Percentiles rank a stretch among this genome's conserved stretches.
phyloP scores from a whole-genome alignment of 768 basidiomycete genomes.

The Phanerochaete sordida region DNA sequence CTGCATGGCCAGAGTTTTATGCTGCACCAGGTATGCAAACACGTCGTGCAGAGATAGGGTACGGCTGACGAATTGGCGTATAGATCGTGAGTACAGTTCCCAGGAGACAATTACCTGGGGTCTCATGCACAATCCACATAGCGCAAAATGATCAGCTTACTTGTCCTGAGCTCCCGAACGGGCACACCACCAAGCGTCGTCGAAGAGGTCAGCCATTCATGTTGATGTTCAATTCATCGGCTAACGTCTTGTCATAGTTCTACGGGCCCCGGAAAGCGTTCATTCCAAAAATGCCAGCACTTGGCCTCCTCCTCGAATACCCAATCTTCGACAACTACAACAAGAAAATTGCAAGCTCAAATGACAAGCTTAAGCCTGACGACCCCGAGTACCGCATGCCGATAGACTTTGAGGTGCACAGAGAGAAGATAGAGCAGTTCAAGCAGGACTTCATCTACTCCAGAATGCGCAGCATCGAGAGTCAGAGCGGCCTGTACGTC shows the following conservation, averaged over 20 bases:
- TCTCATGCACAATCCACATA: conserved; percentile 30
- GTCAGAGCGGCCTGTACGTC: conserved; percentile 70
- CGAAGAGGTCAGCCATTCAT: conserved; percentile 48
- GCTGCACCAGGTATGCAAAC: conserved; percentile 82
- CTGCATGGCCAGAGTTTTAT: conserved; percentile 99
- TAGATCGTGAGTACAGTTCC: conserved; percentile 43
- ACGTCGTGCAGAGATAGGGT: background rate
- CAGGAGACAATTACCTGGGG: background rate
- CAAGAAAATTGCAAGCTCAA: conserved; percentile 44
- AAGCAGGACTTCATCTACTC: conserved; percentile 85
- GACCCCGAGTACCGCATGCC: conserved; percentile 64
- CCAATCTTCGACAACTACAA: conserved; percentile 83
- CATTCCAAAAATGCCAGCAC: conserved; percentile 93
- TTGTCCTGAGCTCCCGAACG: conserved; percentile 79
- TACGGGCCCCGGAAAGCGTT: conserved; percentile 76
- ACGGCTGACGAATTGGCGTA: background rate
- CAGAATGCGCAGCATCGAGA: conserved; percentile 83
- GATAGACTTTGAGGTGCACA: conserved; percentile 69
- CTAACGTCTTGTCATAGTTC: conserved; percentile 41
- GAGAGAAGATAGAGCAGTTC: conserved; percentile 72
- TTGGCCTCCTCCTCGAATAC: conserved; percentile 89
- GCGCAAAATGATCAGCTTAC: conserved; percentile 95
- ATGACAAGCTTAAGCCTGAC: conserved; percentile 47
- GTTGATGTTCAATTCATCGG: background rate
- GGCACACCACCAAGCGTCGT: conserved; percentile 72